phyloP scores from a whole-genome alignment of 805 yeast species.

The Yueomyces sp. region DNA sequence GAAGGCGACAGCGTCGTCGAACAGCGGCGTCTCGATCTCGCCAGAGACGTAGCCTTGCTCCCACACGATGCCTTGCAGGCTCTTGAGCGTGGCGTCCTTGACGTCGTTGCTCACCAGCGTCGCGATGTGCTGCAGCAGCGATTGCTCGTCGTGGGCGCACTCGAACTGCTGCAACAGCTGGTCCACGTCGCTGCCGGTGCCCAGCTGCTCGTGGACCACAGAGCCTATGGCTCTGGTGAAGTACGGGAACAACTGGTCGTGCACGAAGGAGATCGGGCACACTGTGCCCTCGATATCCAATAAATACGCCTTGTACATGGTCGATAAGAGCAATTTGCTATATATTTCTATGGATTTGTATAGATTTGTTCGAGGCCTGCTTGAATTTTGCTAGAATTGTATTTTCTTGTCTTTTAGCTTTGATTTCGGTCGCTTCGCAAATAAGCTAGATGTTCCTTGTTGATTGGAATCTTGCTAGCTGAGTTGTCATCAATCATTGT shows the following conservation, averaged over 20 bases:
- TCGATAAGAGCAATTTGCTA: no score
- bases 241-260: constrained; percentile 64
- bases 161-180: neutral
- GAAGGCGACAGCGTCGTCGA: constrained; percentile 45
- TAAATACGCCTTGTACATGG: neutral
- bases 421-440: no score
- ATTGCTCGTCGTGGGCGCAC: neutral
- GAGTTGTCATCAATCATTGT: no score
- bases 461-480: no score
- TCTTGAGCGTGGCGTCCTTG: constrained; percentile 65
- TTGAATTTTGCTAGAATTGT: no score
- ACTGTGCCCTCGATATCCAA: constrained; percentile 89
- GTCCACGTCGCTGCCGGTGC: neutral
- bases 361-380: no score
- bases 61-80: constrained; percentile 81
- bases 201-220: neutral
- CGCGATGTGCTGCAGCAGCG: constrained; percentile 35
- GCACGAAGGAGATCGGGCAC: constrained; percentile 83
- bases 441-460: no score
- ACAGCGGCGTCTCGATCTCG: constrained; percentile 63
- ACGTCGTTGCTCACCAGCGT: constrained; percentile 50
- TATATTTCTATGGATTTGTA: no score
- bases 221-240: constrained; percentile 28
- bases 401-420: no score
- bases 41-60: constrained; percentile 66